These are phyloP conservation scores for Ceratocystis colombiana DNA, from an alignment of 2,329 filamentous ascomycete genomes.

Conservation along the genomic window DNA sequence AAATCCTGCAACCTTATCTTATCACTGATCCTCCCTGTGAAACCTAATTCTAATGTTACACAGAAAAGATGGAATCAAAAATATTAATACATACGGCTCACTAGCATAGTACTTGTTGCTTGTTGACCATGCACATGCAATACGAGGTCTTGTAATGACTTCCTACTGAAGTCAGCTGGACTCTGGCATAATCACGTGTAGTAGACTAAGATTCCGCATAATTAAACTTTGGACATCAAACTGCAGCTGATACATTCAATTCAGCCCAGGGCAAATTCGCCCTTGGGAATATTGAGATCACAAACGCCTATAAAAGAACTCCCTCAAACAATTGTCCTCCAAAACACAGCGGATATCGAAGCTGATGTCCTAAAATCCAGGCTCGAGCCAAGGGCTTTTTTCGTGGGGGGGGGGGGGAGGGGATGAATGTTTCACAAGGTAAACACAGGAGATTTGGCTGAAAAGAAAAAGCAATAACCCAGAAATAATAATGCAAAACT, in stretches of 20 bases:
- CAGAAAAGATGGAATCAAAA: background rate
- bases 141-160: background rate
- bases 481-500: constrained; percentile 15
- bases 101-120: background rate
- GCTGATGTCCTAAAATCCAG: constrained; percentile 11
- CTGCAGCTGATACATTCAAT: constrained; percentile 1
- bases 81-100: background rate
- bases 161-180: background rate
- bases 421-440: background rate
- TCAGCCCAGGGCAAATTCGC: constrained; percentile 4
- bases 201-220: no score
- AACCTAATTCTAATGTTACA: background rate
- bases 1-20: constrained; percentile 9
- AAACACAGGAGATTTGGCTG: background rate
- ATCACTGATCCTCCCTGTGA: background rate
- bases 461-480: constrained; percentile 5
- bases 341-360: constrained; percentile 9
- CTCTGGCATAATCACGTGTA: no score
- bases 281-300: constrained; percentile 2
- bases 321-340: background rate
- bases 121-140: background rate
- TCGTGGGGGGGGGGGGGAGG: no score
- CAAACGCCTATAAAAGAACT: constrained; percentile 5
- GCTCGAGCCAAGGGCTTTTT: background rate
- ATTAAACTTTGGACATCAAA: background rate